These are phyloP conservation scores for Angomonas ambiguus DNA, from an alignment of 208 protist genomes.

Conservation along the genomic window DNA sequence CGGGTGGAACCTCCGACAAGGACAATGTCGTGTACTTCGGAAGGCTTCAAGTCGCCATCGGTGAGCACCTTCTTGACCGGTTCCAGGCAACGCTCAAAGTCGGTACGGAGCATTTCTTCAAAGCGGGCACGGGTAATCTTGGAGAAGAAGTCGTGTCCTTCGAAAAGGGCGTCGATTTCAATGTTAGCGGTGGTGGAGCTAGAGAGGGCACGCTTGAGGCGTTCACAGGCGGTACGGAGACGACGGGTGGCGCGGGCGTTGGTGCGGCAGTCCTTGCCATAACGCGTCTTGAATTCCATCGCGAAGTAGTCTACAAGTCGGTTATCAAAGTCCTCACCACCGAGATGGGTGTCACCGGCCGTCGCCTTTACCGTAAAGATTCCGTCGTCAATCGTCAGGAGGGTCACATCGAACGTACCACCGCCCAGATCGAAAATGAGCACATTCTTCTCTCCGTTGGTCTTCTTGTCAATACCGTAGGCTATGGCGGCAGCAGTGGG, in stretches of 20 bases:
- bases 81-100: conserved; percentile 84
- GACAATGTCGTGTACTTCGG: conserved; percentile 91
- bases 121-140: conserved; percentile 98
- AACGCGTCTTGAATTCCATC: conserved; percentile 92
- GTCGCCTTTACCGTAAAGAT: conserved; percentile 99
- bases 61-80: conserved; percentile 83
- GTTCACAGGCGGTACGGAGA: conserved; percentile 86
- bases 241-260: conserved; percentile 77
- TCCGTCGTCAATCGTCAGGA: conserved; percentile 98
- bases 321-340: conserved; percentile 99
- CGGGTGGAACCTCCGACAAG: conserved; percentile 95
- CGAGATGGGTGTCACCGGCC: conserved; percentile 99
- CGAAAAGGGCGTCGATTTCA: conserved; percentile 97
- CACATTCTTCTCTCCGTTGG: conserved; percentile 89
- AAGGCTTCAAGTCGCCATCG: conserved; percentile 87
- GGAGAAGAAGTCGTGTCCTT: conserved; percentile 97
- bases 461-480: conserved; percentile 97
- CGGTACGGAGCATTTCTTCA: conserved; percentile 94
- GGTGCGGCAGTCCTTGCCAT: conserved; percentile 67
- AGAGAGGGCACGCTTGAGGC: conserved; percentile 98
- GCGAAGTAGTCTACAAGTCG: conserved; percentile 96
- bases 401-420: conserved; percentile 98
- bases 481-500: conserved; percentile 99
- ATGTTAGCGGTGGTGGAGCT: conserved; percentile 89
- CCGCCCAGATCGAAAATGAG: conserved; percentile 98